Base-by-base conservation (phyloP, 2,329 filamentous ascomycete species). In the Aspergillus intermedius region DNA sequence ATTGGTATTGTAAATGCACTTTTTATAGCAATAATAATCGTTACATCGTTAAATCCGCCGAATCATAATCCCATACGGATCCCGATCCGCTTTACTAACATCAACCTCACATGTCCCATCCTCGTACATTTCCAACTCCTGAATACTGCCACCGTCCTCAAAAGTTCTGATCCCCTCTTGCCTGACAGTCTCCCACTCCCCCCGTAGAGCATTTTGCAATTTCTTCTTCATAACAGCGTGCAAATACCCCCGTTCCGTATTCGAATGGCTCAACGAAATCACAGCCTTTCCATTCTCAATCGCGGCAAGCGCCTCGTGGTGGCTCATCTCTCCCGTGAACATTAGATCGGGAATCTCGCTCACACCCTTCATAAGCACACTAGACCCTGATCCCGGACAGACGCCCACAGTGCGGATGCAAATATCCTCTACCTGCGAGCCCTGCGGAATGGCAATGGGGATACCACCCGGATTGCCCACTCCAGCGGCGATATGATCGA, bases 311-410 rank as follows among this genome's bases (percentile, higher is more conserved):
- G 91, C 90, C 54, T 93, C 89, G 65, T 98, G 93, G 65, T 98
- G 93, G 60, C 82, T 87, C 76, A 97, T 81, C 73, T 98, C 93
- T 1, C 93, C 93, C 0, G 89, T 97, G 58, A 98, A 87, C 3
- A 94, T 71, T 35, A 97, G 68, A 61, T 96, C 89, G 0, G 90
- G 88, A 37, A 70, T 61, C n/a, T 40, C 10, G 2, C 60, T 53
- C 2, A 58, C 55, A 9, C 55, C 77, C 53, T 82, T 81, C 50
- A 96, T 79, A 17, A 97, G 61, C 1, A 76, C 77, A 35, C 84
- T 81, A 1, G 84, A 86, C 0, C 93, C 93, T 5, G 87, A 93
- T 1, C 93, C 93, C 0, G 93, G 91, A 60, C 91, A 97, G 34
- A 96, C 87, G 4, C 86, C 91, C 8, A 95, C 83, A 42, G 81